Evolutionary conservation across 2,329 filamentous ascomycete species (phyloP).

Genomic region (Curvularia sp.): DNA sequence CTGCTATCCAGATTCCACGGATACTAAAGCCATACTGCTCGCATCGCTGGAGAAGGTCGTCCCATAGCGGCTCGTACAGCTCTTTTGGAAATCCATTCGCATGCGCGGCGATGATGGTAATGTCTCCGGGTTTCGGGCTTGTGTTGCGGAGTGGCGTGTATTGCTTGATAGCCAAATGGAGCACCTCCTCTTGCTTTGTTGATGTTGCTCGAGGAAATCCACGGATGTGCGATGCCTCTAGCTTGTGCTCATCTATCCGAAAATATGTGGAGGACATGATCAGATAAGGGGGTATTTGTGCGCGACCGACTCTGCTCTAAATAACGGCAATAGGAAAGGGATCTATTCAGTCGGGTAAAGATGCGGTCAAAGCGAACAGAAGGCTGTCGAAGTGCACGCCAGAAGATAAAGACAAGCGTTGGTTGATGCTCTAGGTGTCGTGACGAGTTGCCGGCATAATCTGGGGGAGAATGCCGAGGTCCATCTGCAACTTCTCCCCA

Average conservation of each 20-base stretch:
- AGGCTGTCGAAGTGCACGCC: not conserved
- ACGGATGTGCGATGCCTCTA: slow-evolving; percentile 74
- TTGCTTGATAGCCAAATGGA: slow-evolving; percentile 82
- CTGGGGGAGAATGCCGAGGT: slow-evolving; percentile 37
- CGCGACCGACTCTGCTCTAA: slow-evolving; percentile 1
- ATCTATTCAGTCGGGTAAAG: not conserved
- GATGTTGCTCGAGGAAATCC: slow-evolving; percentile 79
- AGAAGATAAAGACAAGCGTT: not conserved
- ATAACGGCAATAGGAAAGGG: not conserved
- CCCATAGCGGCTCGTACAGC: slow-evolving; percentile 91
- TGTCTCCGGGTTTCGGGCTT: slow-evolving; percentile 71
- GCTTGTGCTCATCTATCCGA: slow-evolving; percentile 73
- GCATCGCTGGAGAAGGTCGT: slow-evolving; percentile 71
- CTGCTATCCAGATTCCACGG: slow-evolving; percentile 86
- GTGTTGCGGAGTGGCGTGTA: slow-evolving; percentile 79
- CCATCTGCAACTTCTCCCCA: slow-evolving; percentile 16
- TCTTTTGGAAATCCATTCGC: slow-evolving; percentile 97
- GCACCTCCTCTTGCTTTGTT: slow-evolving; percentile 73
- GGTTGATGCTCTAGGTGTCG: slow-evolving; percentile 13
- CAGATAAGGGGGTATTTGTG: slow-evolving; percentile 8
- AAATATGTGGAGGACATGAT: slow-evolving; percentile 58
- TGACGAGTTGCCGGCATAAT: slow-evolving; percentile 29
- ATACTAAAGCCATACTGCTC: slow-evolving; percentile 70
- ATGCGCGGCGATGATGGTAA: slow-evolving; percentile 86
- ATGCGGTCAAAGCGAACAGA: not conserved